Base-by-base conservation (phyloP, 73 alveolate species). In the Paraurostyla sp. region DNA sequence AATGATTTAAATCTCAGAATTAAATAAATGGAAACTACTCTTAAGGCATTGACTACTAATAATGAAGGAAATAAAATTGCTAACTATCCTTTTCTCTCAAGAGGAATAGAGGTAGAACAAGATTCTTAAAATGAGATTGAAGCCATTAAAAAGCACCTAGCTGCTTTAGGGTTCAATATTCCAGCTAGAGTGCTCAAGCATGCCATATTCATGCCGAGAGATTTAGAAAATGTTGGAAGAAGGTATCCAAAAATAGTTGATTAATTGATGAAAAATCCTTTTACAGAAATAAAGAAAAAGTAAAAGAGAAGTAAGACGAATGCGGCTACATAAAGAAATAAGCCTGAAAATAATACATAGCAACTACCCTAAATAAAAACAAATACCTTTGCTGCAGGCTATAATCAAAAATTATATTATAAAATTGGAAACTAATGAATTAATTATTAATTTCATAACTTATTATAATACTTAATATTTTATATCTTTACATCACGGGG, bases 181-280 rank as follows among this genome's bases (percentile, higher is more conserved):
- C 82, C 82, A 22, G 82, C 82, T 38, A 9, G 46, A 65, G 58
- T 65, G 1, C 82, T 65, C 1, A 65, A 65, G 41, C 35, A 65
- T 65, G 82, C 82, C 41, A 65, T 65, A 16, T 65, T 65, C 58
- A 18, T 65, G 38, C 82, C 82, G 2, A 65, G 58, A 40, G 82
- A 65, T 65, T 38, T 65, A 30, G 60, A 33, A 15, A 42, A 56
- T 35, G 82, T 38, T 15, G 42, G 42, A 2, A 65, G 82, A 38
- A 38, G 15, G 58, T 65, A 65, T 22, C 82, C 82, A 3, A 32
- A 38, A 40, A 65, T 65, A 9, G 41, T 65, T 38, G 82, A 65
- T 30, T 4, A 18, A 22, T 38, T 65, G 41, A 18, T 65, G 56
- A 18, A 56, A 3, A 16, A 20, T 1, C 4, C 4, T 0, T 1